Base-by-base conservation (phyloP, 495 filamentous ascomycete species). In the Aspergillus sclerotiicarbonarius region DNA sequence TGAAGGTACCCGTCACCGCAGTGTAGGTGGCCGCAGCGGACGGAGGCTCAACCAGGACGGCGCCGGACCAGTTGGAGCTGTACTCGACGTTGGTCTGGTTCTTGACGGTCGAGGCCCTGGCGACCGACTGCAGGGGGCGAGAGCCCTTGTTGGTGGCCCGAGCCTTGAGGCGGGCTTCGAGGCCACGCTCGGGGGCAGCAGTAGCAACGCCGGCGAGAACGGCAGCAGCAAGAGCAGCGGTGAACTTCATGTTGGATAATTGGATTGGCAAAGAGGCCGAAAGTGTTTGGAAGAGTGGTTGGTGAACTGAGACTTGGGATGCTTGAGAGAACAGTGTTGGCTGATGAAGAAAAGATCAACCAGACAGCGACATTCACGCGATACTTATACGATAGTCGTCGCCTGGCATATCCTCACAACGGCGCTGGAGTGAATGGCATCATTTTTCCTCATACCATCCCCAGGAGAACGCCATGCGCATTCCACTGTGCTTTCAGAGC, bases 41-140 rank as follows among this genome's bases (percentile, higher is more conserved):
- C 13, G 39, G 53, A 12, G 53, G 53, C 10, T 72, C 71, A 20
- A 69, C 74, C 16, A 83, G 72, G 13, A 82, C 81, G 31, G 79
- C 80, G 39, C 82, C 82, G 3, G 80, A 76, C 82, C 81, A 83
- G 67, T 83, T 84, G 7, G 70, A 70, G 57, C 68, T 75, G 59
- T 82, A 83, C 52, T 72, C 61, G 44, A 50, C 47, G 55, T 55
- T 55, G 53, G 29, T 55, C 44, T 46, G 41, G 53, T 50, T 50
- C 47, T 50, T 50, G 47, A 32, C 25, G 5, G 47, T 50, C 0
- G 47, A 13, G 0, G 47, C 21, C 18, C 21, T 15, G 47, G 30
- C 31, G 13, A 50, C 47, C 15, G 47, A 13, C 47, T 50, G 13
- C 13, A 50, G 29, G 31, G 47, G 47, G 15, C 47, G 47, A 8